Base-by-base conservation (phyloP, 352 stramenopile species). In the Elongisporangium senticosum region DNA sequence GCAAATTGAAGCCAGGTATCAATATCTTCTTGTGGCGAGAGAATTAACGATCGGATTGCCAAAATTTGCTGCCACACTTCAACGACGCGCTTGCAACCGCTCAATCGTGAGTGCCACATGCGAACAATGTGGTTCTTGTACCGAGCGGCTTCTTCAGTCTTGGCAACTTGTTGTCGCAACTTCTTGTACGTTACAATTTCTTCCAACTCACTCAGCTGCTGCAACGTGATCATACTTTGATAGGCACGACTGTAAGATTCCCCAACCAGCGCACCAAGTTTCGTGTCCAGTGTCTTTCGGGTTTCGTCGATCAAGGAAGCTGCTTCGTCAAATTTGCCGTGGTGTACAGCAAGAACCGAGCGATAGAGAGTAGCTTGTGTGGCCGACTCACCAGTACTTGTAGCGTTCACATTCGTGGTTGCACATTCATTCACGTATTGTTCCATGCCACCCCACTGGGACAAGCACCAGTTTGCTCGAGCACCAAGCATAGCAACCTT, bases 221-320 rank as follows among this genome's bases (percentile, higher is more conserved):
- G 96, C 56, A 98, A 78, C 50, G 89, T 98, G 7, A 99, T 93
- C 76, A 99, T 98, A 59, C 93, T 96, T 37, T 82, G 83, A 66
- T 99, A 99, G 4, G 96, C 96, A 19, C 97, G 87, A 49, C 88
- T 97, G 73, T 99, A 99, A 6, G 86, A 98, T 72, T 99, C 96
- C 33, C 79, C 89, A 33, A 99, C 93, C 17, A 99, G 86, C 23
- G 97, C 94, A 3, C 93, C 96, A 19, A 99, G 97, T 26, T 95
- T 90, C 43, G 86, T 94, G 61, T 98, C 96, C 33, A 99, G 89
- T 5, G 95, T 82, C 55, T 87, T 89, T 14, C 97, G 78, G 14
- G 96, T 97, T 20, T 68, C 75, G 74, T 99, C 95, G 57, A 99
- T 98, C 22, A 94, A 86, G 28, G 76, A 74, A n/a, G 79, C 76